These are phyloP conservation scores for Lupinus albus DNA, from an alignment of 306 rosid genomes.

Conservation along the genomic window DNA sequence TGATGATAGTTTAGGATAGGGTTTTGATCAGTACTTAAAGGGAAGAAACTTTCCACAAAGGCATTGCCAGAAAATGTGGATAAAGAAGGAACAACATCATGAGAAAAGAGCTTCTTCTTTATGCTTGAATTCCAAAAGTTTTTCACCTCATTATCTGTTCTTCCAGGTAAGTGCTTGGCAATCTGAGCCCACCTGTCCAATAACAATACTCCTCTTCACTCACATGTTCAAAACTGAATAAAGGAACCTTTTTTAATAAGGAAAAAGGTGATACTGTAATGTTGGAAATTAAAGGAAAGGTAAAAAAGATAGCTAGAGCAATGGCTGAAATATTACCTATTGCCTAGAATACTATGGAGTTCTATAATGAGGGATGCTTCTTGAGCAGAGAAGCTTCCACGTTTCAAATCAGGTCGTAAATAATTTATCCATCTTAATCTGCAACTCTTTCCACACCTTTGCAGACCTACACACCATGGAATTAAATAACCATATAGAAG, in stretches of 20 bases:
- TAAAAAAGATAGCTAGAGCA: not conserved
- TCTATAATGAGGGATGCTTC: slow-evolving; percentile 91
- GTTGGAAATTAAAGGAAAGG: not conserved
- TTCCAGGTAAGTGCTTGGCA: slow-evolving; percentile 95
- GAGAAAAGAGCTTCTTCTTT: slow-evolving; percentile 82
- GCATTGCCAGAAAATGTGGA: slow-evolving; percentile 52
- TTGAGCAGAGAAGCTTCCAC: slow-evolving; percentile 91
- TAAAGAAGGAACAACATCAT: slow-evolving; percentile 55
- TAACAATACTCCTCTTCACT: slow-evolving; percentile 1
- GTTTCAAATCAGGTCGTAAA: slow-evolving; percentile 91
- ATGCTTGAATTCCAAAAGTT: slow-evolving; percentile 99
- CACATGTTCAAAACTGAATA: slow-evolving; percentile 25
- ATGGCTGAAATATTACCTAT: slow-evolving; percentile 54
- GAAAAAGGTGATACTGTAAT: not conserved
- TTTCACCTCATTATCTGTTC: slow-evolving; percentile 98
- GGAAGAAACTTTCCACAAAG: slow-evolving; percentile 56
- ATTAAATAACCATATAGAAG: not conserved
- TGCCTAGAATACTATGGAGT: slow-evolving; percentile 91
- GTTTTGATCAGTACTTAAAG: slow-evolving; percentile 52
- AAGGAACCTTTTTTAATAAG: slow-evolving; percentile 32
- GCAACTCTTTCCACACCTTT: slow-evolving; percentile 97
- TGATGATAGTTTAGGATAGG: slow-evolving; percentile 49
- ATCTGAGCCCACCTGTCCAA: slow-evolving; percentile 89
- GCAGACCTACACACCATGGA: slow-evolving; percentile 54
- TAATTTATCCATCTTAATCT: slow-evolving; percentile 96